These are phyloP conservation scores for Cladosporium sp. DNA, from an alignment of 2,329 filamentous ascomycete genomes.

Conservation along the genomic window DNA sequence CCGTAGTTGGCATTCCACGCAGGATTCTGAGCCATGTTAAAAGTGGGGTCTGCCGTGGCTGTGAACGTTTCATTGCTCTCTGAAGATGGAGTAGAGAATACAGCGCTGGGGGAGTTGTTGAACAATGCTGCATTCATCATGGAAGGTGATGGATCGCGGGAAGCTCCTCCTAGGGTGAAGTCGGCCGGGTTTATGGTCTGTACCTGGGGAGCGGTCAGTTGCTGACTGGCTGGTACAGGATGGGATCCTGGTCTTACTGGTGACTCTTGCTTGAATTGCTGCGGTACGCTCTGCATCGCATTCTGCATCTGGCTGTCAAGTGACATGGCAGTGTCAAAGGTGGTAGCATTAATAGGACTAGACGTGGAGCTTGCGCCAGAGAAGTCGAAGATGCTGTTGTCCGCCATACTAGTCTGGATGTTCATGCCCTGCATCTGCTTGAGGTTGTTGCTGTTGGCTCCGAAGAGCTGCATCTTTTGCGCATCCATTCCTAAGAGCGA, in stretches of 20 bases:
- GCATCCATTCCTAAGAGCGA: conserved; percentile 27
- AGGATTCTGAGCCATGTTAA: conserved; percentile 30
- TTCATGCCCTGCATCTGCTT: conserved; percentile 13
- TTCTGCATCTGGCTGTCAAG: conserved; percentile 29
- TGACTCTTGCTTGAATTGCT: conserved; percentile 32
- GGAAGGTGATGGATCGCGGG: conserved; percentile 34
- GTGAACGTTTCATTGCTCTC: conserved; percentile 37
- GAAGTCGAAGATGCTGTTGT: conserved; percentile 51
- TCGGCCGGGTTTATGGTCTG: conserved; percentile 38
- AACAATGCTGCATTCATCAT: conserved; percentile 32
- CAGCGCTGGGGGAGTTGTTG: conserved; percentile 34
- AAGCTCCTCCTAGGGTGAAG: conserved; percentile 32
- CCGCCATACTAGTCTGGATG: conserved; percentile 18
- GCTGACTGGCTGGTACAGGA: neutral
- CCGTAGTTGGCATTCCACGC: conserved; percentile 32
- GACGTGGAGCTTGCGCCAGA: conserved; percentile 38
- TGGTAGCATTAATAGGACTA: conserved; percentile 48
- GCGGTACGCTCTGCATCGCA: conserved; percentile 23
- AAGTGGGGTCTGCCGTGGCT: conserved; percentile 31
- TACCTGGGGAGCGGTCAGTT: conserved; percentile 20
- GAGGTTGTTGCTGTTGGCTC: conserved; percentile 6
- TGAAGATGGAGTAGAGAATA: conserved; percentile 41
- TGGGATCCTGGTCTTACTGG: conserved; percentile 25
- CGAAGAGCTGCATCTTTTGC: conserved; percentile 31
- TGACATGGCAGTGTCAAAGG: conserved; percentile 33